Evolutionary conservation across 306 rosid genomes (phyloP).

Genomic region (Gillenia trifoliata): DNA sequence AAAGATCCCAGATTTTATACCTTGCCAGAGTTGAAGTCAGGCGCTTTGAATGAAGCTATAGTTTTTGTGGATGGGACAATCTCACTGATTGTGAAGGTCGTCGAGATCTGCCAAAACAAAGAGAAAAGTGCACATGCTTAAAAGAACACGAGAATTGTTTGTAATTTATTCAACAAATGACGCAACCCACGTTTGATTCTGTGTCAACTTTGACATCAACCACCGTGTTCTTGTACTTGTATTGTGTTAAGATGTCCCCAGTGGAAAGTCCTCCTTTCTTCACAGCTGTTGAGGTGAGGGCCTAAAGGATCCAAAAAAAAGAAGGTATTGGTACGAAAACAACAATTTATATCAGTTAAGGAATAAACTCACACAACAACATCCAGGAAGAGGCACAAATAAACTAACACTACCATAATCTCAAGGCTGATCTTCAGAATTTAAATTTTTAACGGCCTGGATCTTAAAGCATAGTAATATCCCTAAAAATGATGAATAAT

Average conservation of each 20-base stretch:
- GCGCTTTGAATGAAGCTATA: slow-evolving; percentile 78
- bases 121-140: slow-evolving; percentile 11
- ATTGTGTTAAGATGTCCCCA: slow-evolving; percentile 73
- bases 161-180: slow-evolving; percentile 15
- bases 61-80: slow-evolving; percentile 82
- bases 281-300: slow-evolving; percentile 84
- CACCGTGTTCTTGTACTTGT: slow-evolving; percentile 71
- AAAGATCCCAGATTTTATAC: slow-evolving; percentile 34
- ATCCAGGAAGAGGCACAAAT: neutral
- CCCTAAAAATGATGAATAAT: neutral
- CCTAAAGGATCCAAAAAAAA: slow-evolving; percentile 37
- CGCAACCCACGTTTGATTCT: slow-evolving; percentile 63
- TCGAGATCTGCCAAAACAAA: slow-evolving; percentile 47
- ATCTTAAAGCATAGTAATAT: neutral
- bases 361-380: neutral
- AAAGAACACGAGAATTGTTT: slow-evolving; percentile 1
- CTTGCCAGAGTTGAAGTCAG: slow-evolving; percentile 84
- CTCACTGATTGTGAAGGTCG: slow-evolving; percentile 65
- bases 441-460: neutral
- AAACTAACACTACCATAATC: neutral
- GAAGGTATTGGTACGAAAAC: neutral
- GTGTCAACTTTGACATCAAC: slow-evolving; percentile 87
- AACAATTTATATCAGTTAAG: neutral
- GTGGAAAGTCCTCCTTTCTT: slow-evolving; percentile 84
- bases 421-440: neutral